phyloP scores from a whole-genome alignment of 441 rosid species.

The Geranium incanum region DNA sequence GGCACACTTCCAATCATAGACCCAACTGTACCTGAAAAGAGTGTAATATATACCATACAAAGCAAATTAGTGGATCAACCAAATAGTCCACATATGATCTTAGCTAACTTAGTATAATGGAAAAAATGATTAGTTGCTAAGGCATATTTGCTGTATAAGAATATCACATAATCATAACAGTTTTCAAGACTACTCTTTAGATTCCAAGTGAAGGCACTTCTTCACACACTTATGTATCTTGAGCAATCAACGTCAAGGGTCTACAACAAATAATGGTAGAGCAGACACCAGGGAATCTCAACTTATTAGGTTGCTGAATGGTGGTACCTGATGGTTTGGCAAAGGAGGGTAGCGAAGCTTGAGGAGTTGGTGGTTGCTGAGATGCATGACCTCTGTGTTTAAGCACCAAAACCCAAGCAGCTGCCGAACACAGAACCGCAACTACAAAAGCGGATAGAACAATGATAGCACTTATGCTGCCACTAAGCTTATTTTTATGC shows the following conservation, averaged over 20 bases:
- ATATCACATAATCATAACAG: too few relatives aligned
- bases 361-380: constrained; percentile 36
- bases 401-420: constrained; percentile 55
- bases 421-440: constrained; percentile 47
- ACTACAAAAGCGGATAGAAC: constrained; percentile 58
- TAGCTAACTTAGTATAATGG: not conserved
- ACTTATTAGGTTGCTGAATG: not conserved
- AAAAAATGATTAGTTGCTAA: not conserved
- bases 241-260: too few relatives aligned
- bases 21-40: constrained; percentile 50
- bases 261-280: too few relatives aligned
- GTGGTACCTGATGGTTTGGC: constrained; percentile 69
- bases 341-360: constrained; percentile 38
- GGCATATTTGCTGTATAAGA: not conserved
- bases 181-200: not conserved
- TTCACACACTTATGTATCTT: too few relatives aligned
- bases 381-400: constrained; percentile 35
- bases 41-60: not conserved
- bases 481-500: constrained; percentile 43
- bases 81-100: not conserved
- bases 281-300: too few relatives aligned
- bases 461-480: constrained; percentile 56
- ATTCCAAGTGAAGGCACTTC: not conserved
- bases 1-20: constrained; percentile 58
- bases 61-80: not conserved